Evolutionary conservation across 2,329 filamentous ascomycete species (phyloP), one percentile per base, ranked within the genome.

Genomic region (Nigrospora oryzae): DNA sequence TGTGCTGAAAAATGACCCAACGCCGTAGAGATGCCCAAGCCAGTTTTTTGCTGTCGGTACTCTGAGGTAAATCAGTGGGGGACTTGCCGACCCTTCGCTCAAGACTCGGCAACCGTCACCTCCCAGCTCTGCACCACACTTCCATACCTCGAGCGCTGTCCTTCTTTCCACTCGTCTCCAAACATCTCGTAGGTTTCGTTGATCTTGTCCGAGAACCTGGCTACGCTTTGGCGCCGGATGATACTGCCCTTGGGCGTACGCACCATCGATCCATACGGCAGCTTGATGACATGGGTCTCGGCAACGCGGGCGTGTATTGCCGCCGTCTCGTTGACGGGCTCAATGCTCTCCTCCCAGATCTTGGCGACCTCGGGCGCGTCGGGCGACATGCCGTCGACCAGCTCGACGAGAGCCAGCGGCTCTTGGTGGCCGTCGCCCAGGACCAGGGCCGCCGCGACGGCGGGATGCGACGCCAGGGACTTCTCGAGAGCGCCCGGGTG

Each of bases 201-300:
- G n/a, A 51, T 51, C 35, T 49, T 45, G n/a, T 42, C 43, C 14
- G 34, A 32, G 37, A 49, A 51, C 40, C 46, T 53, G 4, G 34
- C 34, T 39, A 51, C 49, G 7, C 49, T 53, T 17, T 48, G 46
- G 33, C 41, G 38, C 16, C 49, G 45, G 11, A 47, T 40, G 11
- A 49, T 36, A 13, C 45, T 53, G 12, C 52, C 52, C 37, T 56
- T 56, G 1, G 49, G 45, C 11, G 52, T 56, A 15, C 52, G 42
- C 3, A 50, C 16, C 14, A 56, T 49, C 10, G 17, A 38, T 1
- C 39, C 45, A 1, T 44, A 40, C 2, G 51, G 47, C 5, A 55
- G 43, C 31, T 49, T 38, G 19, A 56, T 16, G 11, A 53, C 15
- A 17, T 56, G 53, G 11, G 52, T 53, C 38, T 38, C 44, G 7